Conservation (phyloP, 2,329 filamentous ascomycete genomes). For the Botryotinia narcissicola region DNA sequence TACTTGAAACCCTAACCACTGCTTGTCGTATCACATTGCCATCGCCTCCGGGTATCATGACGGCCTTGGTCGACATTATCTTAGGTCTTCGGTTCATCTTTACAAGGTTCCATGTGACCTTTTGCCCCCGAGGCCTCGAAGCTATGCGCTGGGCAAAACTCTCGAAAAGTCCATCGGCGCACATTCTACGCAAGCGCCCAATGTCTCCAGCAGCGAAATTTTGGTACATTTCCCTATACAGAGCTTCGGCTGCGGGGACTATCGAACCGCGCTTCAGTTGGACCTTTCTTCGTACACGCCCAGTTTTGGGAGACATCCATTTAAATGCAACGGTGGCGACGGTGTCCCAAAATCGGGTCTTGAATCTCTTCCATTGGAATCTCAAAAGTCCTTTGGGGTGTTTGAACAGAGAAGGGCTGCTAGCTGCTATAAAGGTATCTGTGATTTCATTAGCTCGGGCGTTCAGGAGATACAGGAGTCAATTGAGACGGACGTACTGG, state of each 20-base stretch:
- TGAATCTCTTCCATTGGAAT: conserved; percentile 35
- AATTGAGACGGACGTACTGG: conserved; percentile 25
- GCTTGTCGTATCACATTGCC: conserved; percentile 52
- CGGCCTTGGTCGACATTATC: conserved; percentile 52
- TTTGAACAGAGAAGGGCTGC: conserved; percentile 35
- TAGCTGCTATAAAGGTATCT: conserved; percentile 42
- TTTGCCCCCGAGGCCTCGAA: conserved; percentile 47
- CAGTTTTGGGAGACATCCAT: conserved; percentile 23
- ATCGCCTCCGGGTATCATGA: conserved; percentile 44
- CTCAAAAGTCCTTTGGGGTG: conserved; percentile 30
- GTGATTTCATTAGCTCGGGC: not conserved
- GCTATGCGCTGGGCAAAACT: conserved; percentile 55
- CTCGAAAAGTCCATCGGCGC: conserved; percentile 51
- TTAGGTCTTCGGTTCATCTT: conserved; percentile 44
- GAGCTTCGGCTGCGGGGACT: conserved; percentile 52
- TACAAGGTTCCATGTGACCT: conserved; percentile 54
- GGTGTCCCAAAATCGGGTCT: conserved; percentile 29
- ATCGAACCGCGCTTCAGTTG: conserved; percentile 45
- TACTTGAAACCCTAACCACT: conserved; percentile 58
- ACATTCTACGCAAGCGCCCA: conserved; percentile 50
- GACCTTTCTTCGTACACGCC: conserved; percentile 30
- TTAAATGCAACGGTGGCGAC: conserved; percentile 28
- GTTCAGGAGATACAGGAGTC: not conserved
- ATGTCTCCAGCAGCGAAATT: conserved; percentile 60
- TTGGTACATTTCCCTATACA: conserved; percentile 61